Evolutionary conservation across 2,329 filamentous ascomycete genomes (phyloP), one percentile per base, ranked within the genome.

Genomic region (Fusarium sp.): DNA sequence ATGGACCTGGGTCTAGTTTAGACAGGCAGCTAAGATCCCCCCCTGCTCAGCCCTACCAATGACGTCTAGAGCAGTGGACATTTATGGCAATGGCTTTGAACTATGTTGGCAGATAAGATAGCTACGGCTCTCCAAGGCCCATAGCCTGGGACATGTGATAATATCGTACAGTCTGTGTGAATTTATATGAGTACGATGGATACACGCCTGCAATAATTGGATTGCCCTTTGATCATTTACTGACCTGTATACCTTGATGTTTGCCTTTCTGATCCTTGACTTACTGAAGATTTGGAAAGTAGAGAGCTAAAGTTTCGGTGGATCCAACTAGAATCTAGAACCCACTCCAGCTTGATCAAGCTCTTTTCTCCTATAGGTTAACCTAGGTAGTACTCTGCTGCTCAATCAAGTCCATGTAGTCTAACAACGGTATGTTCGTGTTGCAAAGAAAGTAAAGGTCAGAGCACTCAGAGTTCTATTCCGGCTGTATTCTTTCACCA

Each of bases 31-130:
- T 36, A 58, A 48, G 30, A 22, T 11, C 6, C n/a, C 39, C 55
- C 66, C 67, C 66, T 45, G 41, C n/a, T 65, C 69, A 72, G 69
- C 69, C 69, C 58, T 72, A 61, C 64, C 69, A 54, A 68, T 60
- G 61, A 51, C 39, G 69, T 56, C 35, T 53, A 12, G 17, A 18
- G 42, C 18, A 15, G 24, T 38, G 56, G 56, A 51, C 42, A 51
- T 51, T 59, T 59, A 59, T 36, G 55, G 55, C 41, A 50, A 50
- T 50, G 38, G 35, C 30, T 28, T 20, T 51, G 42, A 59, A 59
- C 56, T 51, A 28, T 48, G 10, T 15, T 59, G 13, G 22, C 32
- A 28, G 20, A 36, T 28, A 26, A 50, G 44, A 35, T 54, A 35
- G 3, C 32, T 35, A 38, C 24, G 20, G 35, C 8, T 36, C 18